Conservation (phyloP, 108 stramenopile species). For the Mediolabrus comicus region DNA sequence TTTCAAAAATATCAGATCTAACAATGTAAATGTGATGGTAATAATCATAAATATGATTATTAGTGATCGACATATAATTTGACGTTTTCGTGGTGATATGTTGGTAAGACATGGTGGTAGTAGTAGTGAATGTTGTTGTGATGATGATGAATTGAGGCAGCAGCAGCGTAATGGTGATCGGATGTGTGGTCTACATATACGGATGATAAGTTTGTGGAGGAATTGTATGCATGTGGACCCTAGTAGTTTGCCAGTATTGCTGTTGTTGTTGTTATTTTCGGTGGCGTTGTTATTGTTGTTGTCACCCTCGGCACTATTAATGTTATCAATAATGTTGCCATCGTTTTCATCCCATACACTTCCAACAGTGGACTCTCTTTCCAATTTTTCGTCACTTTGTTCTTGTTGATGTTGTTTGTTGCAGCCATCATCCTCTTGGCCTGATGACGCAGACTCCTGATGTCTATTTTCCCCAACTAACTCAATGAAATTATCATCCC, state of each 20-base stretch:
- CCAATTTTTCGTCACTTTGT: neutral
- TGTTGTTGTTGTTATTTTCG: constrained; percentile 3
- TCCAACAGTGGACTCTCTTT: neutral
- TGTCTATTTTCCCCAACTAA: too few species aligned
- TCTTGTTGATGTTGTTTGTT: too few species aligned
- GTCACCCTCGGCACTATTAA: neutral
- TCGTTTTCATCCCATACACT: neutral
- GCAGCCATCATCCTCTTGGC: too few species aligned
- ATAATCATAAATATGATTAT: constrained; percentile 48
- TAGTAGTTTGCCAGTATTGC: too few species aligned
- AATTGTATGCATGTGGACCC: too few species aligned
- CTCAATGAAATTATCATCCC: too few species aligned
- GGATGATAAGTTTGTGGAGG: constrained; percentile 1
- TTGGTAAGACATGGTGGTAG: neutral
- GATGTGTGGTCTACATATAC: constrained; percentile 24
- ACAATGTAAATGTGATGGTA: constrained; percentile 36
- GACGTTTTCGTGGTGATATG: constrained; percentile 14
- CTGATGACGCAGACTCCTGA: too few species aligned
- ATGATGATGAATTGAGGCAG: too few species aligned
- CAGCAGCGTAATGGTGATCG: constrained; percentile 10
- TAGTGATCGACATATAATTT: constrained; percentile 27
- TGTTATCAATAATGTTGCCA: neutral
- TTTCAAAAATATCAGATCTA: constrained; percentile 41
- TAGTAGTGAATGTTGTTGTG: neutral
- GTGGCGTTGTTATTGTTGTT: too few species aligned